Evolutionary conservation across 768 basidiomycete species (phyloP).

Genomic region (Naganishia randhawae): DNA sequence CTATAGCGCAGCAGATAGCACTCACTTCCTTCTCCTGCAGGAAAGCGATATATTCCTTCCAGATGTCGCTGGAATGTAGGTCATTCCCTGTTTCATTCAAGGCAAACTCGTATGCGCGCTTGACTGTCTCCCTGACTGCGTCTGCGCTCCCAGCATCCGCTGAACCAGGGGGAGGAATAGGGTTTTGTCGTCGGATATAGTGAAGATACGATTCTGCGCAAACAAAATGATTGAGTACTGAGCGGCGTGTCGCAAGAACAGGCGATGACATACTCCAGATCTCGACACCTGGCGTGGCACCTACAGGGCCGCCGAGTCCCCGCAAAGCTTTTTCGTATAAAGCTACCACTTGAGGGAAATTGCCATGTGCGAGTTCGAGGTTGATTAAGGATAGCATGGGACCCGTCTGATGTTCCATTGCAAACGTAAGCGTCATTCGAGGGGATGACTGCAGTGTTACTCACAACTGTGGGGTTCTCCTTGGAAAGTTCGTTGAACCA

Average conservation of each 20-base stretch:
- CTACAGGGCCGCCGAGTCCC: conserved; percentile 44
- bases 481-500: conserved; percentile 78
- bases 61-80: conserved; percentile 84
- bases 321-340: conserved; percentile 83
- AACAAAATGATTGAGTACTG: not conserved
- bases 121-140: conserved; percentile 68
- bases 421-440: not conserved
- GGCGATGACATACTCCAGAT: conserved; percentile 59
- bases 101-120: conserved; percentile 89
- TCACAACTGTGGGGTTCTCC: conserved; percentile 86
- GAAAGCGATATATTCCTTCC: conserved; percentile 91
- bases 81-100: conserved; percentile 84
- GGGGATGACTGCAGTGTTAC: conserved; percentile 48
- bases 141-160: conserved; percentile 44
- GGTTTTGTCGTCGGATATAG: conserved; percentile 75
- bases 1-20: conserved; percentile 13
- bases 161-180: conserved; percentile 50
- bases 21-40: conserved; percentile 72
- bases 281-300: conserved; percentile 78
- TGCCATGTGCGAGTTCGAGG: conserved; percentile 53
- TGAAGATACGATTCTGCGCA: conserved; percentile 72
- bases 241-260: not conserved
- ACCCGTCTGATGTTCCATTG: conserved; percentile 49
- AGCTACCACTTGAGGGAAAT: conserved; percentile 73
- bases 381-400: conserved; percentile 54